A percentile compares a stretch with the other conserved stretches of the same genome.
These are phyloP conservation scores for Heliocybe sulcata DNA, from an alignment of 1,284 basidiomycete species.

Conservation along the genomic window DNA sequence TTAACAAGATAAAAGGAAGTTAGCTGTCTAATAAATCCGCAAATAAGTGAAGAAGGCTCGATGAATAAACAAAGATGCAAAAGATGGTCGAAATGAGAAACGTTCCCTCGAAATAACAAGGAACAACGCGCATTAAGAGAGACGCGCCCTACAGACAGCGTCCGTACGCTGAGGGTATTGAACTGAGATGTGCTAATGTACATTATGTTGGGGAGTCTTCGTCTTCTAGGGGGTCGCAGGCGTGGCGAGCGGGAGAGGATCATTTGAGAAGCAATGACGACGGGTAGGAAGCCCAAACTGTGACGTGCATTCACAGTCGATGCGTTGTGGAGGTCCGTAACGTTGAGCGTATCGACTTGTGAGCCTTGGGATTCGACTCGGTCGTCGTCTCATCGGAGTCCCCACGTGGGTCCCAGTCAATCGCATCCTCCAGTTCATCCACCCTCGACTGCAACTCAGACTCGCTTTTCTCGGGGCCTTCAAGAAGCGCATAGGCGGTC, in stretches of 20 bases:
- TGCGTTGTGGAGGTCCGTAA: background rate
- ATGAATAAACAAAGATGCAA: background rate
- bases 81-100: background rate
- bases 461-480: constrained; percentile 56
- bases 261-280: too few species aligned
- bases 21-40: background rate
- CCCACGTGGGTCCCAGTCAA: background rate
- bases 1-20: background rate
- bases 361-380: background rate
- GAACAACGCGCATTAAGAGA: background rate
- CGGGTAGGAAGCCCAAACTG: too few species aligned
- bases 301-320: background rate
- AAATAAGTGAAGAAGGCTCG: background rate
- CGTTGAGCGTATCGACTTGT: background rate
- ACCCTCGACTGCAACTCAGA: constrained; percentile 17
- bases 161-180: background rate
- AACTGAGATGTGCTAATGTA: background rate
- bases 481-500: constrained; percentile 83
- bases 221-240: background rate
- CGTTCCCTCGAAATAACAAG: background rate
- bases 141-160: background rate
- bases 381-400: background rate
- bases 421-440: constrained; percentile 16
- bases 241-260: too few species aligned
- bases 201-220: background rate